Evolutionary conservation across 331 rosid genomes (phyloP), one percentile per base, ranked within the genome.

Genomic region (Saraca asoca): DNA sequence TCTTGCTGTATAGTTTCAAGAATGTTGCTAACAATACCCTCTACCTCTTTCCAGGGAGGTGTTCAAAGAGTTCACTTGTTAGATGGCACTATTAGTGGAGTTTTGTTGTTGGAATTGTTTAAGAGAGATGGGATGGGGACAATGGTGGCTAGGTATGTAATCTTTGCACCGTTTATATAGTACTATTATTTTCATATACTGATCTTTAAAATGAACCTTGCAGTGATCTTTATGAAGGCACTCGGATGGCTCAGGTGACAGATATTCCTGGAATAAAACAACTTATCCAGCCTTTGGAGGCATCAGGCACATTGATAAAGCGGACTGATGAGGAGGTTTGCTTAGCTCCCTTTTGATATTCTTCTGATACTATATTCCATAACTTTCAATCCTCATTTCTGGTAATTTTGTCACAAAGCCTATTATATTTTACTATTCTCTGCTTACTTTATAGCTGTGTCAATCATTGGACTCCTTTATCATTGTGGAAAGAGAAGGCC

Each of bases 101-200:
- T 94, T 71, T 71, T 94, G 68, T 70, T 90, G 78, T 85, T 94
- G 85, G 99, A 94, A 71, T 86, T 94, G 80, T 90, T 85, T 64
- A 94, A 82, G 79, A 88, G 99, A 85, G 99, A 90, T 75, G 99
- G 99, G 54, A 85, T 90, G 97, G 99, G 99, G 66, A 94, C 99
- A 6, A 94, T 94, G 99, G 89, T 94, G 58, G 97, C 99, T 57
- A 93, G 98, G 97, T 86, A 87, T 72, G 82, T 69, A 71, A 68
- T 54, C 31, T 56, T 74, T 61, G 58, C 12, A 6, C 48, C 15
- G 5, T 35, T 66, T 48, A 60, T 8, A 55, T 35, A 15, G 31
- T 24, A 24, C 31, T 24, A n/a, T 46, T 14, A 16, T 61, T 75
- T 55, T 74, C 16, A 31, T 58, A 58, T 13, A 46, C 71, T 75